Conservation (phyloP, 805 yeast genomes). For the Scheffersomyces coipomensis region DNA sequence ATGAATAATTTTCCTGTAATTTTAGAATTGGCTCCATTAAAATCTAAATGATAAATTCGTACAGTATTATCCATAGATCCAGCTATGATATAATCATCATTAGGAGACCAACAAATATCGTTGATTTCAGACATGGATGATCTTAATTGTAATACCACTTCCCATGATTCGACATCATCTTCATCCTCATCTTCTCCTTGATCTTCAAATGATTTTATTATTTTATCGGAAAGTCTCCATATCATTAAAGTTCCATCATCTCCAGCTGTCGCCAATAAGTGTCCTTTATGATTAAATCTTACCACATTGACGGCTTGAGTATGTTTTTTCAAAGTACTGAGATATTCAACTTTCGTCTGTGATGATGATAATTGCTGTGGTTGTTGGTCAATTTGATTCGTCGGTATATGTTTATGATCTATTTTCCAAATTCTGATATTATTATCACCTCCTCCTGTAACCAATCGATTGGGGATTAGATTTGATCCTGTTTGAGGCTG, state of each 20-base stretch:
- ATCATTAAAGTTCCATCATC: constrained; percentile 89
- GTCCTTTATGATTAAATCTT: constrained; percentile 72
- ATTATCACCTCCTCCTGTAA: constrained; percentile 94
- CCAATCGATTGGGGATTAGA: constrained; percentile 48
- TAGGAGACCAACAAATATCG: constrained; percentile 93
- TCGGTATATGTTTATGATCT: constrained; percentile 4
- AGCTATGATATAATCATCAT: constrained; percentile 68
- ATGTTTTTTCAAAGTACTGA: constrained; percentile 81
- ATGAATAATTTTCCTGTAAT: constrained; percentile 54
- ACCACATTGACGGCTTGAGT: constrained; percentile 94
- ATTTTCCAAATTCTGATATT: constrained; percentile 65
- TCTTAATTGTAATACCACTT: constrained; percentile 55
- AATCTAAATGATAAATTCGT: constrained; percentile 48
- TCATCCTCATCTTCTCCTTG: constrained; percentile 33
- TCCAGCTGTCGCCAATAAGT: constrained; percentile 81
- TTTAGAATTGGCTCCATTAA: constrained; percentile 26
- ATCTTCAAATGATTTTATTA: constrained; percentile 61
- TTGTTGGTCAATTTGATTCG: not conserved
- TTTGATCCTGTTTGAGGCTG: constrained; percentile 40
- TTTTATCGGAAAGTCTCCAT: constrained; percentile 64
- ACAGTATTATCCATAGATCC: constrained; percentile 91
- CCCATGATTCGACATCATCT: constrained; percentile 77
- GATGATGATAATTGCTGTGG: not conserved
- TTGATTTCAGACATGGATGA: constrained; percentile 75
- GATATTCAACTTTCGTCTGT: constrained; percentile 55